Base-by-base conservation (phyloP, 345 rosid species). In the Populus tremula region DNA sequence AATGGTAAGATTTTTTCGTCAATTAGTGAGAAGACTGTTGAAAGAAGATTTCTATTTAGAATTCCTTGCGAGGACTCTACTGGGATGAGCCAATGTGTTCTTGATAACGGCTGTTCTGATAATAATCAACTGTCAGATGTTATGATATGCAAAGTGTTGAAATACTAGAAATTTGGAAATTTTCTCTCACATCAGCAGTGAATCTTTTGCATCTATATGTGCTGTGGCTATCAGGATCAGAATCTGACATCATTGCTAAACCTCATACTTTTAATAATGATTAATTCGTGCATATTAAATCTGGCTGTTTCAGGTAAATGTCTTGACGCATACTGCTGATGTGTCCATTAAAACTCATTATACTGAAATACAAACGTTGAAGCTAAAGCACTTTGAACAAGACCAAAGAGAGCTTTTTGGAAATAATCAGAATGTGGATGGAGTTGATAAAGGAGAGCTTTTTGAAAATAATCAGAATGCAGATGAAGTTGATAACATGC, bases 261-360 rank as follows among this genome's bases (percentile, higher is more conserved):
- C 35, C 20, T 76, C 31, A 33, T 33, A 16, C 10, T 39, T 68
- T 49, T n/a, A 12, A 29, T 79, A 6, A 27, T 73, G 8, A 16
- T 14, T 47, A 23, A 43, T 25, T 59, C 11, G 62, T 76, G 20
- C 49, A 18, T 53, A 6, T 70, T 59, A 23, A 39, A 72, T 14
- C 49, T 69, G 59, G 9, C 23, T 69, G 69, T 64, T 74, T 77
- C 86, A 94, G 96, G 98, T 92, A 27, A 88, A 92, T 81, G 84
- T 92, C 74, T 82, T 92, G 62, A 87, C 89, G 0, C 93, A 94
- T 84, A 77, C 88, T 47, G 81, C 87, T 61, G 91, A 89, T 77
- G 87, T 86, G 54, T 36, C 68, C 63, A 74, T 73, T 50, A 3
- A 68, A 11, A 21, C 77, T 21, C 2, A 18, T 2, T 82, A 80